Base-by-base conservation (phyloP, 2,329 filamentous ascomycete species). In the Alternaria sp. region DNA sequence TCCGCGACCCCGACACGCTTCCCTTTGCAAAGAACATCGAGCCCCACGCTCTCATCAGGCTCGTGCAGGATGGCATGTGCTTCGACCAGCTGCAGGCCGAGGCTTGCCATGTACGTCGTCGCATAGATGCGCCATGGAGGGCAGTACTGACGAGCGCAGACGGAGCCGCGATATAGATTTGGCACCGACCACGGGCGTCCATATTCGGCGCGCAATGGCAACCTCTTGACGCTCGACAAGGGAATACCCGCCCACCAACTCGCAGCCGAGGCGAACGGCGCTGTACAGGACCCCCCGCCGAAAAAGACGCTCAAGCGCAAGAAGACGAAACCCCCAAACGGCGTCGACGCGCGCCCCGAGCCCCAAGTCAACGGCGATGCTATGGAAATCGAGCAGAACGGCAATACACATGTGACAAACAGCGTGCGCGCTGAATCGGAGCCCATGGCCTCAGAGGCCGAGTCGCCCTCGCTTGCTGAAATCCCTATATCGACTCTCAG, bases 11-110 rank as follows among this genome's bases (percentile, higher is more conserved):
- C 53, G 85, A 88, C 67, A 79, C 77, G 66, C 80, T 88, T 45
- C 84, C 86, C 21, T 89, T 89, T 76, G 86, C 86, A 57, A 81
- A 80, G 45, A 81, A 83, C 67, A 84, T 89, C 69, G 82, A 82
- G 68, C 81, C 83, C 34, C 84, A 86, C 71, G 84, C 85, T 36
- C 79, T 90, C 58, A 80, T 89, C 44, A 81, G 83, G 42, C 79
- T 90, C 52, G 84, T 89, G 33, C 87, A 89, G 69, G 86, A 88
- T 71, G 87, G 87, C 54, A 77, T 90, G 44, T 78, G 73, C 64
- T 77, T 82, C 58, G 81, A 83, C 66, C 75, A 80, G 58, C 66
- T 79, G 56, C 75, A 77, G 61, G 73, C 77, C 21, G 69, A 77
- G 54, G 72, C 74, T 17, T 70, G 63, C 48, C 68, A 71, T 51